A percentile compares a stretch with the other conserved stretches of the same genome.
Conservation (phyloP, 202 grass and related monocot genomes). For the Setaria viridis region DNA sequence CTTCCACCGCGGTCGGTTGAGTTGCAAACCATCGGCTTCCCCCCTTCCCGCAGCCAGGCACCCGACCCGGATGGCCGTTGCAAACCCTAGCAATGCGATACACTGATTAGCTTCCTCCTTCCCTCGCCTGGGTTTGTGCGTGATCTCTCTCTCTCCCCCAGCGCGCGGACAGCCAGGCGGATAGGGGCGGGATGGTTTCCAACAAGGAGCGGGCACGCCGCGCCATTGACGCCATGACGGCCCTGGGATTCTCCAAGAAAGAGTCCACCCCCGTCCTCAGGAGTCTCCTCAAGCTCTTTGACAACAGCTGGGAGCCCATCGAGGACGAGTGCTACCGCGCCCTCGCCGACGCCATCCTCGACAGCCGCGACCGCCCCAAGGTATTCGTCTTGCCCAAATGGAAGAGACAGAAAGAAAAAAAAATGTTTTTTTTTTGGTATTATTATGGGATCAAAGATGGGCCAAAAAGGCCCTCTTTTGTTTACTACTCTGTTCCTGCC, state of each 20-base stretch:
- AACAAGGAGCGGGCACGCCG: background rate
- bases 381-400: background rate
- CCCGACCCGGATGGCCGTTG: background rate
- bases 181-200: slow-evolving; percentile 13
- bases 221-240: background rate
- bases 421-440: background rate
- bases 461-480: background rate
- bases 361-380: slow-evolving; percentile 21
- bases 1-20: background rate
- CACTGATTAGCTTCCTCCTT: background rate
- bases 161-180: background rate
- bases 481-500: background rate
- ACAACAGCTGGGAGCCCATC: slow-evolving; percentile 71
- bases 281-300: slow-evolving; percentile 58
- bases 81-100: slow-evolving; percentile 22
- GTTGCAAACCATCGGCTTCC: background rate
- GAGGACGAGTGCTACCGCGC: slow-evolving; percentile 74
- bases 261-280: slow-evolving; percentile 35
- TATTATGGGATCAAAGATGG: background rate
- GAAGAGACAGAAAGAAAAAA: background rate
- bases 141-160: background rate
- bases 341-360: slow-evolving; percentile 70
- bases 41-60: background rate
- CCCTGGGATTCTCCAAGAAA: slow-evolving; percentile 24
- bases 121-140: background rate